Evolutionary conservation across 2,329 filamentous ascomycete genomes (phyloP), one percentile per base, ranked within the genome.

Genomic region (Whalleya microplaca): DNA sequence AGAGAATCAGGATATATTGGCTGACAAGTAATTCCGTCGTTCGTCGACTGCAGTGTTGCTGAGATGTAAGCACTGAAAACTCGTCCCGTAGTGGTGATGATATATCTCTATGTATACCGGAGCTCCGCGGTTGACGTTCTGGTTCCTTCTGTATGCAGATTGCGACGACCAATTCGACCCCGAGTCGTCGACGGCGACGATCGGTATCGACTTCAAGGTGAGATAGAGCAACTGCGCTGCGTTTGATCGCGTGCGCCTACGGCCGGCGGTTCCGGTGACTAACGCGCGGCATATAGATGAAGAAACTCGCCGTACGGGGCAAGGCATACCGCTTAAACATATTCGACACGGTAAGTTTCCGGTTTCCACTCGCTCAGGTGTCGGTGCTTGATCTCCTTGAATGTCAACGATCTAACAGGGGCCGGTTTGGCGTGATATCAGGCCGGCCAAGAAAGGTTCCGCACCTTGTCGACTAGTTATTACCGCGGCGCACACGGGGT

Each of bases 161-260:
- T 83, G 80, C 67, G 80, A 84, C 59, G 80, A 84, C 66, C 80
- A 83, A 63, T 84, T 83, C 63, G 82, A 84, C 56, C 76, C 79
- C 4, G 80, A 84, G 65, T 77, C 75, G 37, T 78, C 80, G 3
- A 78, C 80, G 6, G 80, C 82, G 5, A 84, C 82, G 2, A 84
- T 84, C 60, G 82, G 81, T 27, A 81, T 84, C 57, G 82, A 84
- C 64, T 84, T 81, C 69, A 81, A 82, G 71, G 80, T 83, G 51
- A 55, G 69, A 27, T 4, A 27, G 23, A 27, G n/a, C n/a, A n/a
- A 27, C 9, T 9, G 23, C 23, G 4, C 23, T 4, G 4, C 23
- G 23, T 27, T 27, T 9, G 23, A 4, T 27, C 9, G 23, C 9
- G 23, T 9, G 41, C n/a, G n/a, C n/a, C n/a, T n/a, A n/a, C n/a